Evolutionary conservation across 129 eudicot species (phyloP).

Genomic region (Silybum marianum): DNA sequence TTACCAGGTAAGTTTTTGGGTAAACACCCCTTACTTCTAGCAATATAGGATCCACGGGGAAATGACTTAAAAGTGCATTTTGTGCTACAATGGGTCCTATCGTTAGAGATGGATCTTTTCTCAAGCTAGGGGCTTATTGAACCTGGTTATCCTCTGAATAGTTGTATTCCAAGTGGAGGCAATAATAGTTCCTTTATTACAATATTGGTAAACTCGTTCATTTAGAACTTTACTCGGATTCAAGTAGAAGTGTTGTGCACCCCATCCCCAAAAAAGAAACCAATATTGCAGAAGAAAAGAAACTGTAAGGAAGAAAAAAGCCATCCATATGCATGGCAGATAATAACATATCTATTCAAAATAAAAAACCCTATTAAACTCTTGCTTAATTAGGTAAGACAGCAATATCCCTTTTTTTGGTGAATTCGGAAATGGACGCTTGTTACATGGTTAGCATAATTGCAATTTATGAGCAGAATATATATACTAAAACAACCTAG

Average conservation of each 20-base stretch:
- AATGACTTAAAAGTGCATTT: not conserved
- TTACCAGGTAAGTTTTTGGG: too few relatives aligned
- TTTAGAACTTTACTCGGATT: not conserved
- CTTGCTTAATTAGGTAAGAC: not conserved
- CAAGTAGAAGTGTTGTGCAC: not conserved
- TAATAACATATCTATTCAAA: not conserved
- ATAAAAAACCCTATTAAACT: not conserved
- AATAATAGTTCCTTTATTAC: not conserved
- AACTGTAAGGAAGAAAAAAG: not conserved
- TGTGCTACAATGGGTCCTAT: not conserved
- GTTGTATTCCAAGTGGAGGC: not conserved
- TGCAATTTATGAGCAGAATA: not conserved
- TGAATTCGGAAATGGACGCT: not conserved
- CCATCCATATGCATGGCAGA: not conserved
- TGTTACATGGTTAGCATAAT: not conserved
- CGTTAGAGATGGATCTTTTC: not conserved
- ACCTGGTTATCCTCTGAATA: not conserved
- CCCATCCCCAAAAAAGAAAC: not conserved
- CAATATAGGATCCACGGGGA: not conserved
- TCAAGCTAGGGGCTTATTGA: not conserved
- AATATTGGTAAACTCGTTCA: not conserved
- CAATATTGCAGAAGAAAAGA: not conserved
- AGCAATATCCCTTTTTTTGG: not conserved
- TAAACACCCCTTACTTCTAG: too few relatives aligned
- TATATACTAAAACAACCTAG: constrained; percentile 1